A percentile compares a stretch with the other conserved stretches of the same genome.
phyloP scores from a whole-genome alignment of 148 eudicot species.

The Arctostaphylos glauca region DNA sequence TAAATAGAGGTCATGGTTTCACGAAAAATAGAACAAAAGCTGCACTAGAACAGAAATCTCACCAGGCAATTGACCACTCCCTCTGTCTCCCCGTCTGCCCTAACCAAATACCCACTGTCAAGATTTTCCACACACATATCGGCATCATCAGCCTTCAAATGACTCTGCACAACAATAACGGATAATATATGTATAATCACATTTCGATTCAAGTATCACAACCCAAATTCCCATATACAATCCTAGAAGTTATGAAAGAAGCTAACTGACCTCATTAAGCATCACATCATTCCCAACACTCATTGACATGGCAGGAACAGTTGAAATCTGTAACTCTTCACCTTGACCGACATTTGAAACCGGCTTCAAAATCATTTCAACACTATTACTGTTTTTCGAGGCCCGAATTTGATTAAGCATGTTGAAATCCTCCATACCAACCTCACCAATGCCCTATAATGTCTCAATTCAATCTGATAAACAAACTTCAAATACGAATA shows the following conservation, averaged over 20 bases:
- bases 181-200: background rate
- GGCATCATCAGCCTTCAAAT: constrained; percentile 9
- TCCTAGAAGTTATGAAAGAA: background rate
- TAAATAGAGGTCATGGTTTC: background rate
- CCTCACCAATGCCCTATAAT: constrained; percentile 26
- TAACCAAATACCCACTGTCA: background rate
- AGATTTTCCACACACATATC: background rate
- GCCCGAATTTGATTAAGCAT: background rate
- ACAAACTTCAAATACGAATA: background rate
- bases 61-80: constrained; percentile 24
- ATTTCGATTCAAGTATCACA: background rate
- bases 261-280: constrained; percentile 33
- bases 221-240: background rate
- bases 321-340: background rate
- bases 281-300: constrained; percentile 4
- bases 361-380: background rate
- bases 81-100: constrained; percentile 11
- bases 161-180: constrained; percentile 12
- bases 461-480: background rate
- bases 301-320: constrained; percentile 1
- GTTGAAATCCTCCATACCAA: background rate
- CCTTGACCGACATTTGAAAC: constrained; percentile 8
- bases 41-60: background rate
- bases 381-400: constrained; percentile 3
- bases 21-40: background rate